Evolutionary conservation across 352 stramenopile genomes (phyloP).

Genomic region (Lagenidium sp.): DNA sequence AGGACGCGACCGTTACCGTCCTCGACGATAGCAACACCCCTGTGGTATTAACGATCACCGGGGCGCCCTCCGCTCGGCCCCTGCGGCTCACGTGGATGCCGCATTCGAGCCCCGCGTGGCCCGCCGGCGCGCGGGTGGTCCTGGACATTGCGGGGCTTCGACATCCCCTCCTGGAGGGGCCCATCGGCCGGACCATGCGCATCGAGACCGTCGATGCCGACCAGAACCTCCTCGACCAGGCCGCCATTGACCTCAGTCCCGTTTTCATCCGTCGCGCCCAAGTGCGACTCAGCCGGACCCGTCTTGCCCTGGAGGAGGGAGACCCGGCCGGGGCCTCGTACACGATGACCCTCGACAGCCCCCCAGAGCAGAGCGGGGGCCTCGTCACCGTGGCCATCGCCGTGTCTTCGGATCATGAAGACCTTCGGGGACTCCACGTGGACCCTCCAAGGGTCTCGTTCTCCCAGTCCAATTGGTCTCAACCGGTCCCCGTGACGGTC

Average conservation of each 20-base stretch:
- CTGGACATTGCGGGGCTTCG: constrained; percentile 20
- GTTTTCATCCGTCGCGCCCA: constrained; percentile 24
- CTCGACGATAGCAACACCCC: constrained; percentile 1
- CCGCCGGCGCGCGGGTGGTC: constrained; percentile 21
- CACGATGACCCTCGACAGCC: too few relatives aligned
- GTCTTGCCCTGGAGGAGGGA: too few relatives aligned
- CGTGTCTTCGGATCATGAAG: constrained; percentile 14
- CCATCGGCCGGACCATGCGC: constrained; percentile 28
- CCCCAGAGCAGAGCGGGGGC: constrained; percentile 1
- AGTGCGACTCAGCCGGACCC: constrained; percentile 22
- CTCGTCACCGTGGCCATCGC: neutral
- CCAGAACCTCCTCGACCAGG: constrained; percentile 42
- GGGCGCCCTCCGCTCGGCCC: neutral
- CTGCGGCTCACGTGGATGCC: constrained; percentile 10
- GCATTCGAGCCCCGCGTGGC: constrained; percentile 2
- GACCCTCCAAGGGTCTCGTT: constrained; percentile 29
- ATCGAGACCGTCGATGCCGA: constrained; percentile 37
- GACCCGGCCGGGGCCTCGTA: too few relatives aligned
- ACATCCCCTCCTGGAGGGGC: constrained; percentile 47
- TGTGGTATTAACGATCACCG: neutral
- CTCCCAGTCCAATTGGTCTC: constrained; percentile 33
- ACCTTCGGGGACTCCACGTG: too few relatives aligned
- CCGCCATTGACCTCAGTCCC: constrained; percentile 22
- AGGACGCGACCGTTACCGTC: constrained; percentile 1
- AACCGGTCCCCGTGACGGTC: constrained; percentile 17